Percentiles rank a stretch among this genome's conserved stretches.
Evolutionary conservation across 805 yeast species (phyloP).

Genomic region (Zygoascus tannicola): DNA sequence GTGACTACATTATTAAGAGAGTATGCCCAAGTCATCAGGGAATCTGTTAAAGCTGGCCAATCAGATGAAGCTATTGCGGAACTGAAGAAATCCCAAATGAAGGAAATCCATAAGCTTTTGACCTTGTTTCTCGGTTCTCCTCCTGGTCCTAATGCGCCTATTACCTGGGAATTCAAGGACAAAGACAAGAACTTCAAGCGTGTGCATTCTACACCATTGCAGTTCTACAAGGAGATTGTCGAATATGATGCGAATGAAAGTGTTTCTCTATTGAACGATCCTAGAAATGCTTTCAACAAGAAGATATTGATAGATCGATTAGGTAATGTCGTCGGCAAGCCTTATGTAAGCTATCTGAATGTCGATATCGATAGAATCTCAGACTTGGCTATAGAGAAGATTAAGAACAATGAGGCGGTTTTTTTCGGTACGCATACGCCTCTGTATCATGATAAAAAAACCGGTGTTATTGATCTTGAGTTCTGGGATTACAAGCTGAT

Average conservation of each 20-base stretch:
- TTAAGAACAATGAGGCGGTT: constrained; percentile 66
- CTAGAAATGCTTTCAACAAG: constrained; percentile 59
- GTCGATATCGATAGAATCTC: constrained; percentile 51
- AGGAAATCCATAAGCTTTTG: constrained; percentile 55
- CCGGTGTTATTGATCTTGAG: constrained; percentile 66
- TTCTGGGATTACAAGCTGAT: constrained; percentile 57
- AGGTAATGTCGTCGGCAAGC: constrained; percentile 66
- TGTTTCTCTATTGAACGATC: constrained; percentile 72
- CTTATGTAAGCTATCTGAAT: constrained; percentile 62
- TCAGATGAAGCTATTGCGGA: constrained; percentile 29
- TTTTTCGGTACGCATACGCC: constrained; percentile 91
- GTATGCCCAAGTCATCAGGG: constrained; percentile 62
- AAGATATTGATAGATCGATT: constrained; percentile 64
- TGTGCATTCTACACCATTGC: constrained; percentile 50
- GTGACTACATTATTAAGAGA: constrained; percentile 67
- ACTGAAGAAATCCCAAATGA: constrained; percentile 41
- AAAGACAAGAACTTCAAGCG: constrained; percentile 51
- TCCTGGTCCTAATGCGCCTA: constrained; percentile 58
- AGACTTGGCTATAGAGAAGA: constrained; percentile 52
- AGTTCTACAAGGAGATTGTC: constrained; percentile 50
- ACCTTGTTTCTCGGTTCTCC: constrained; percentile 69
- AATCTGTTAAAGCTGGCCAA: constrained; percentile 34
- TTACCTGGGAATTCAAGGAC: constrained; percentile 68
- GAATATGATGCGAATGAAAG: constrained; percentile 41
- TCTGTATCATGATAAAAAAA: constrained; percentile 49